Evolutionary conservation across 2,329 filamentous ascomycete species (phyloP).

Genomic region (Achaetomium macrosporum): DNA sequence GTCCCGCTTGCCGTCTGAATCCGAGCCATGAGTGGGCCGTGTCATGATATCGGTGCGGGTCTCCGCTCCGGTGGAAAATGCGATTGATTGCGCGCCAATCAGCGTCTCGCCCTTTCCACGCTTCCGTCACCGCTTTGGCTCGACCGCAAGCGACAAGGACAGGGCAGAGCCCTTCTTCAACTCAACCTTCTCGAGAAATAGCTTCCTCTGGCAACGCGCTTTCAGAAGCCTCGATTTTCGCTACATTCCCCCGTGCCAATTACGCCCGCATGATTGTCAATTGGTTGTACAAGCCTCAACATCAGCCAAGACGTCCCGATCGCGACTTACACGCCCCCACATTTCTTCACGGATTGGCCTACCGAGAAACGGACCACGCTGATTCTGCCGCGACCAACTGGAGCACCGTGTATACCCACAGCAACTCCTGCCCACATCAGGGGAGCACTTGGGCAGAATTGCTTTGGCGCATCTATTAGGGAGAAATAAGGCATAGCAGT

Average conservation of each 20-base stretch:
- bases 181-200: background rate
- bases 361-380: background rate
- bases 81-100: background rate
- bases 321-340: background rate
- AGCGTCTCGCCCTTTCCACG: background rate
- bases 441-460: background rate
- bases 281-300: background rate
- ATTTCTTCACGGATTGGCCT: background rate
- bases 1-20: too few species aligned
- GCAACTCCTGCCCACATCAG: background rate
- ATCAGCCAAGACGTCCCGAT: background rate
- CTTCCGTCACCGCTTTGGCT: constrained; percentile 11
- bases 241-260: background rate
- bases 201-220: background rate
- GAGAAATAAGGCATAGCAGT: constrained; percentile 14
- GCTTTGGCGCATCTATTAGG: background rate
- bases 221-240: background rate
- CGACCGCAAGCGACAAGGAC: background rate
- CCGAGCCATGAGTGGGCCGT: background rate
- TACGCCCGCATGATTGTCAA: background rate
- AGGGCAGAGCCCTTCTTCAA: background rate
- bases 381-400: background rate
- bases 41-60: background rate
- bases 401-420: background rate
- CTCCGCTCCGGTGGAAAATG: too few species aligned